These are phyloP conservation scores for Pleomassaria siparia DNA, from an alignment of 2,329 filamentous ascomycete genomes.

Conservation along the genomic window DNA sequence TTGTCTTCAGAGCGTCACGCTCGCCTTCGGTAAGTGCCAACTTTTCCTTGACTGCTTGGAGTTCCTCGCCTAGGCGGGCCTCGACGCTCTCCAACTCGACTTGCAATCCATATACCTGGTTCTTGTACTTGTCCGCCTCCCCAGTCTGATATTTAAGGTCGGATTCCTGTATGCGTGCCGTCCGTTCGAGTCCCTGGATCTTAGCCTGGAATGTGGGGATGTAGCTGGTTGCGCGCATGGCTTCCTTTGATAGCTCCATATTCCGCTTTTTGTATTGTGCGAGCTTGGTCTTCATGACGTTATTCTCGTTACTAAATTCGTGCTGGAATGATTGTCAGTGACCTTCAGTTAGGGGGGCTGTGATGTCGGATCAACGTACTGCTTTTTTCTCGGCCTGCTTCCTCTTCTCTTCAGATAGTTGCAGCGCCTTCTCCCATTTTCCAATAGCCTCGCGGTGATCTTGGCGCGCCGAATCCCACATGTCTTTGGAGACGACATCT, in stretches of 20 bases:
- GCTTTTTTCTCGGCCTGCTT: constrained; percentile 25
- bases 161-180: constrained; percentile 28
- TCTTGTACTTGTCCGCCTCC: constrained; percentile 40
- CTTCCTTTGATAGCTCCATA: constrained; percentile 27
- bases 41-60: constrained; percentile 64
- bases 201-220: constrained; percentile 33
- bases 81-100: constrained; percentile 61
- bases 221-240: constrained; percentile 19
- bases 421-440: constrained; percentile 37
- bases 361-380: constrained; percentile 17
- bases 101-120: constrained; percentile 47
- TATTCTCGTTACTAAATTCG: constrained; percentile 24
- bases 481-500: constrained; percentile 25
- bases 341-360: neutral
- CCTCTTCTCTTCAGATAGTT: constrained; percentile 33
- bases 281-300: constrained; percentile 28
- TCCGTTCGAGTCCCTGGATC: constrained; percentile 30
- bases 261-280: constrained; percentile 28
- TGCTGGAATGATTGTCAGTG: constrained; percentile 13
- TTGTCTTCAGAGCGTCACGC: constrained; percentile 71
- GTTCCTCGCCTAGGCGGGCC: constrained; percentile 65
- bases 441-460: constrained; percentile 32
- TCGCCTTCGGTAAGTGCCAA: constrained; percentile 71
- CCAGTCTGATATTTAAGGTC: constrained; percentile 35
- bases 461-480: constrained; percentile 33